Conservation (phyloP, 352 stramenopile genomes). For the Phytophthora ohioensis region DNA sequence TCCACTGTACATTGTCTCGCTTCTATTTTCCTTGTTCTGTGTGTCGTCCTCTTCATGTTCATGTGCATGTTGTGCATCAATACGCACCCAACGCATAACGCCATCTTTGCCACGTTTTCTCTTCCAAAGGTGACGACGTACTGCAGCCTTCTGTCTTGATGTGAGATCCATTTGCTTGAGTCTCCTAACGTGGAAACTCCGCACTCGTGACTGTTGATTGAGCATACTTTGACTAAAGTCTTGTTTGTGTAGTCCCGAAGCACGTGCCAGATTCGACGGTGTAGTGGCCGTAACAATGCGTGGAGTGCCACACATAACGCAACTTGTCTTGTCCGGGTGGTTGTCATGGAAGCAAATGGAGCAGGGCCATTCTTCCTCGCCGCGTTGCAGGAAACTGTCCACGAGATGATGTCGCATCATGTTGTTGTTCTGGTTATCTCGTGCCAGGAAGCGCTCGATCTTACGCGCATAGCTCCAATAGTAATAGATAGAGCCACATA, state of each 20-base stretch:
- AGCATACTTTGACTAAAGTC: slow-evolving; percentile 77
- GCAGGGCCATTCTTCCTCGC: slow-evolving; percentile 85
- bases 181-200: slow-evolving; percentile 84
- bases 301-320: slow-evolving; percentile 87
- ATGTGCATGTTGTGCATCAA: slow-evolving; percentile 60
- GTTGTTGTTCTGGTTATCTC: slow-evolving; percentile 90
- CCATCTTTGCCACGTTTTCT: slow-evolving; percentile 77
- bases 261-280: slow-evolving; percentile 66
- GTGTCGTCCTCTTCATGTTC: slow-evolving; percentile 39
- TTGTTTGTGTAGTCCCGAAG: slow-evolving; percentile 76
- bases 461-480: slow-evolving; percentile 91
- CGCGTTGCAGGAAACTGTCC: slow-evolving; percentile 83
- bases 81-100: slow-evolving; percentile 82
- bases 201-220: slow-evolving; percentile 83
- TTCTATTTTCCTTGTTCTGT: slow-evolving; percentile 36
- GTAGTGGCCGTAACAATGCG: slow-evolving; percentile 64
- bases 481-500: slow-evolving; percentile 83
- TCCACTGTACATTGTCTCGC: slow-evolving; percentile 48
- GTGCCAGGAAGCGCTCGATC: slow-evolving; percentile 85
- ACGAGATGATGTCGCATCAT: slow-evolving; percentile 90
- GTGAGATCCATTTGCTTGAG: slow-evolving; percentile 90
- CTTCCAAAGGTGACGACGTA: slow-evolving; percentile 81
- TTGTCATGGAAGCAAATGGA: slow-evolving; percentile 92
- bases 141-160: slow-evolving; percentile 78
- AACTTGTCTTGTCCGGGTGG: slow-evolving; percentile 81